Evolutionary conservation across 306 rosid genomes (phyloP), one percentile per base, ranked within the genome.

Genomic region (Coriaria nepalensis): DNA sequence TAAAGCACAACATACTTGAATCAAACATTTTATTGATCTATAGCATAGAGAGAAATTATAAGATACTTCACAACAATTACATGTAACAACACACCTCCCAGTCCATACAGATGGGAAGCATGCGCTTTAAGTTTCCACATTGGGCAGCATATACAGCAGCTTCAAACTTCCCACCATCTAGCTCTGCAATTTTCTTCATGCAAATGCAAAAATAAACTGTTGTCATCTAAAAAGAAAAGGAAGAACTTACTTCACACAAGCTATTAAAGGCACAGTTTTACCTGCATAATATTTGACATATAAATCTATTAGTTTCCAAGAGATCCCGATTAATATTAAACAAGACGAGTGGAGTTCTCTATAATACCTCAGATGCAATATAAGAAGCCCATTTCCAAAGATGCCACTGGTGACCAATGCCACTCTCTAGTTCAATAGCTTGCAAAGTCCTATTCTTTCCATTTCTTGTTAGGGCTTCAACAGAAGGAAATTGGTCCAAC

Each of bases 311-410:
- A 3, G 1, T 20, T 20, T 3, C 29, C 1, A 20, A 20, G 29
- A 20, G 29, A 20, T 20, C 29, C 29, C 29, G 29, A 20, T 20
- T 20, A 20, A 20, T 20, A 20, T 20, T 20, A 20, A 20, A 20
- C 29, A 20, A 20, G 29, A 20, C 3, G 29, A 20, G 29, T 20
- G 29, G 29, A 20, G 29, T 20, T 20, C 29, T 20, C 29, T 20
- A 20, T 20, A 20, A 20, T 73, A 90, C 95, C 98, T 90, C 95
- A 14, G 98, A 90, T 43, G 98, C 87, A 60, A 92, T 85, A 72
- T 77, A 90, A 50, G 94, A 79, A 46, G 98, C 93, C 98, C 98
- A 90, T 82, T 82, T 85, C 98, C 98, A 90, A 38, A 90, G 93
- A 64, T 69, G 87, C 92, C 93, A 82, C 62, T 85, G 98, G 72